These are phyloP conservation scores for Cladochytrium replicatum DNA, from an alignment of 192 early-diverging fungal genomes.

Conservation along the genomic window DNA sequence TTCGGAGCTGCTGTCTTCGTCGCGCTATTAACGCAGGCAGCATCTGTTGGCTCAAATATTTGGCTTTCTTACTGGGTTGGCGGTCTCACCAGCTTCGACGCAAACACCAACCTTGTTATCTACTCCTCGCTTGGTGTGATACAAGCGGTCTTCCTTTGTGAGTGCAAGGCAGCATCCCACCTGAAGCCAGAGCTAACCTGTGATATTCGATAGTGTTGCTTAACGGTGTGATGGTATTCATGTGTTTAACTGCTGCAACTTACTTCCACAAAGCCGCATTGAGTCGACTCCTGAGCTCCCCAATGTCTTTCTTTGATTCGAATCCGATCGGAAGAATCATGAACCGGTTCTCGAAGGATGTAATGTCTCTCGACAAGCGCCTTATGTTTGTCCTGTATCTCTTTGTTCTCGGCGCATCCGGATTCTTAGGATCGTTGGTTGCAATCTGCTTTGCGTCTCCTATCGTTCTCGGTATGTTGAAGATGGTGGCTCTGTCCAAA, in stretches of 20 bases:
- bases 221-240: too few species aligned
- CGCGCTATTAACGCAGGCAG: too few species aligned
- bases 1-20: too few species aligned
- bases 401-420: constrained; percentile 28
- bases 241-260: not conserved
- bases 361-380: constrained; percentile 36
- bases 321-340: constrained; percentile 6
- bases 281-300: constrained; percentile 44
- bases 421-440: constrained; percentile 40
- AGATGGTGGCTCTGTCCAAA: too few species aligned
- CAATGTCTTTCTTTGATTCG: constrained; percentile 50
- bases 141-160: not conserved
- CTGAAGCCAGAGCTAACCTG: too few species aligned
- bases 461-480: constrained; percentile 46
- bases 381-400: constrained; percentile 37
- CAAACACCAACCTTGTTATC: not conserved
- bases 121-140: not conserved
- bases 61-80: constrained; percentile 37
- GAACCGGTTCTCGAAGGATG: constrained; percentile 3
- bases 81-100: constrained; percentile 16
- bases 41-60: too few species aligned
- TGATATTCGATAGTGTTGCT: too few species aligned
- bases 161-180: too few species aligned
- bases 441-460: constrained; percentile 39
- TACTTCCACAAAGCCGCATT: constrained; percentile 49